Conservation (phyloP, 139 green algal genomes). For the Picochlorum sp. region DNA sequence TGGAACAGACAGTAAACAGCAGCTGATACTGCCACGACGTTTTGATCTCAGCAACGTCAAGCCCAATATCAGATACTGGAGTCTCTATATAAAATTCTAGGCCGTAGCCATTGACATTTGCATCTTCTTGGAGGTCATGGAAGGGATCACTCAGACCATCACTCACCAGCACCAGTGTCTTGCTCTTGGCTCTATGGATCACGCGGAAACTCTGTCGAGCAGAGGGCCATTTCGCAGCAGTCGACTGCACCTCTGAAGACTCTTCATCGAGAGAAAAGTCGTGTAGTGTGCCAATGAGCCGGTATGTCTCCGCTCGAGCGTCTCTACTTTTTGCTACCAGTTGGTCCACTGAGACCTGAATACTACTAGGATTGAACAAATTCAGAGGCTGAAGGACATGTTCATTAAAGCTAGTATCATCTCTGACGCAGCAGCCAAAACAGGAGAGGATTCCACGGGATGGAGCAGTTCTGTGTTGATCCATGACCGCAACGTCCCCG, state of each 20-base stretch:
- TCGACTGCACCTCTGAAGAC: slow-evolving; percentile 6
- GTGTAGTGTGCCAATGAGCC: slow-evolving; percentile 36
- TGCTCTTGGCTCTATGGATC: slow-evolving; percentile 32
- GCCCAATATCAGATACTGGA: slow-evolving; percentile 33
- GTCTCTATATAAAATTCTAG: slow-evolving; percentile 58
- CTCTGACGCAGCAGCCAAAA: background rate
- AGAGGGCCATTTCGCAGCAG: slow-evolving; percentile 38
- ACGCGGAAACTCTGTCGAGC: slow-evolving; percentile 36
- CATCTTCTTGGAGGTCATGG: slow-evolving; percentile 39
- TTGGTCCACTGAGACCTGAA: slow-evolving; percentile 13
- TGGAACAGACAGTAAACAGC: slow-evolving; percentile 45
- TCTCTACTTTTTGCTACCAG: slow-evolving; percentile 30
- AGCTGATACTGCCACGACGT: slow-evolving; percentile 52
- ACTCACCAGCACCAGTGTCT: slow-evolving; percentile 34
- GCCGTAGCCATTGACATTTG: slow-evolving; percentile 52
- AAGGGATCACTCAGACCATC: slow-evolving; percentile 52
- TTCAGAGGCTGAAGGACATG: slow-evolving; percentile 41
- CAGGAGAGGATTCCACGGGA: background rate
- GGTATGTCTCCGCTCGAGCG: slow-evolving; percentile 27
- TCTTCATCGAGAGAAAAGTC: slow-evolving; percentile 33
- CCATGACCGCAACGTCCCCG: too few relatives aligned
- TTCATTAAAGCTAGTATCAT: background rate
- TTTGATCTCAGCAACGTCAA: slow-evolving; percentile 34
- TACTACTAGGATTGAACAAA: slow-evolving; percentile 28
- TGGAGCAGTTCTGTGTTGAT: too few relatives aligned